Percentiles rank a stretch among this genome's conserved stretches.
These are phyloP conservation scores for Penicillium brasilianum DNA, from an alignment of 2,329 filamentous ascomycete genomes.

Conservation along the genomic window DNA sequence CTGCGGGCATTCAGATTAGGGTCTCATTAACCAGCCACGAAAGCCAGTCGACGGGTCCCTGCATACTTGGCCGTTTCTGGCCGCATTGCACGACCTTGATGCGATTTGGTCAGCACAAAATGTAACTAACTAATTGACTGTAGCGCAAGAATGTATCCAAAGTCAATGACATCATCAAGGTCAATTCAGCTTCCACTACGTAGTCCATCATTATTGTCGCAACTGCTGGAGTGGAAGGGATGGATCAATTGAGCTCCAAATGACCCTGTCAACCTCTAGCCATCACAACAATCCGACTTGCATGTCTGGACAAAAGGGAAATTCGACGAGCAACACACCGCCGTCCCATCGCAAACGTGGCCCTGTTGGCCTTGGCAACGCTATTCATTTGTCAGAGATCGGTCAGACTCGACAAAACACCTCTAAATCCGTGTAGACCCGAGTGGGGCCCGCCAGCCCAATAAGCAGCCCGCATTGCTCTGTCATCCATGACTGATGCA, in stretches of 20 bases:
- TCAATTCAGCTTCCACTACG: background rate
- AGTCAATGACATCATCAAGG: slow-evolving; percentile 22
- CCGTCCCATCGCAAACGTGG: background rate
- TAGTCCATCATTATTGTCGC: too few relatives aligned
- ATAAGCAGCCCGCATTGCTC: slow-evolving; percentile 19
- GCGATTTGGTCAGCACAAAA: background rate
- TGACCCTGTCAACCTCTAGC: background rate
- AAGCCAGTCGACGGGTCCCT: slow-evolving; percentile 12
- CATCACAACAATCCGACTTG: background rate
- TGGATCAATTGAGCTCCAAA: background rate
- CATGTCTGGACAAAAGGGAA: background rate
- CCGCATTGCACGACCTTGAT: background rate
- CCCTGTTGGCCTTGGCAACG: background rate
- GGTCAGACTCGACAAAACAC: slow-evolving; percentile 38
- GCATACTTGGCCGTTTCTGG: slow-evolving; percentile 11
- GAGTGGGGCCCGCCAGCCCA: slow-evolving; percentile 22
- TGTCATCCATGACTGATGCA: slow-evolving; percentile 38
- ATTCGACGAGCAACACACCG: background rate
- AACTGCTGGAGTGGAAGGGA: background rate
- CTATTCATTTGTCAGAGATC: slow-evolving; percentile 42
- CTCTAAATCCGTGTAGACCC: slow-evolving; percentile 16
- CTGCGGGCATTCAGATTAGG: background rate
- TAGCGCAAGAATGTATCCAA: background rate
- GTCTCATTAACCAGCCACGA: background rate
- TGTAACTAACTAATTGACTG: background rate